phyloP scores from a whole-genome alignment of 1,139 yeast species.

The Kurtzmaniella natalensis region DNA sequence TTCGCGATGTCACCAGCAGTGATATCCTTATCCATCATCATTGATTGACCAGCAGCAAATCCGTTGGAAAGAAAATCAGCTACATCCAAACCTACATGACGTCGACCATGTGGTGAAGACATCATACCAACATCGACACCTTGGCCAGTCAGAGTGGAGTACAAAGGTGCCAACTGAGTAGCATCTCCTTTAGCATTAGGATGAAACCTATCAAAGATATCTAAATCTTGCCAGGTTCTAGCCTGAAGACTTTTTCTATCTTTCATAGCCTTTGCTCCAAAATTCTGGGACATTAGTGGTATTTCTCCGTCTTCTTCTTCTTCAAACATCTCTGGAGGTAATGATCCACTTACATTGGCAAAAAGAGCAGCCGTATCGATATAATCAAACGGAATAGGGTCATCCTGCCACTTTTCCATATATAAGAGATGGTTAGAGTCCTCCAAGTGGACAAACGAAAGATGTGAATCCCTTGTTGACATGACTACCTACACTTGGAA shows the following conservation, averaged over 20 bases:
- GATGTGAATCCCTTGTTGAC: slow-evolving; percentile 26
- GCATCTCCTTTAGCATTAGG: slow-evolving; percentile 20
- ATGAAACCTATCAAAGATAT: slow-evolving; percentile 27
- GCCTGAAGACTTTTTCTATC: slow-evolving; percentile 28
- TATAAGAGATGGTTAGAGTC: slow-evolving; percentile 38
- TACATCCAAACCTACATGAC: slow-evolving; percentile 15
- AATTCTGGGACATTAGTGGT: slow-evolving; percentile 32
- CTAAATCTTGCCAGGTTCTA: slow-evolving; percentile 34
- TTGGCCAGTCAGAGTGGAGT: slow-evolving; percentile 14
- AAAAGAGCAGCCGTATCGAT: slow-evolving; percentile 36
- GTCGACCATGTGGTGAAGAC: slow-evolving; percentile 4
- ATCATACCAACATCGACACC: slow-evolving; percentile 9
- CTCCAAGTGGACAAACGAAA: slow-evolving; percentile 33
- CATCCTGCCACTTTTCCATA: slow-evolving; percentile 42
- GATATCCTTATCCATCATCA: slow-evolving; percentile 12
- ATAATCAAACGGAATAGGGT: slow-evolving; percentile 38
- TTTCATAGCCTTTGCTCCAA: slow-evolving; percentile 38
- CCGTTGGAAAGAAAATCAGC: slow-evolving; percentile 40
- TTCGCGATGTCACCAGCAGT: slow-evolving; percentile 21
- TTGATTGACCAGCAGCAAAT: slow-evolving; percentile 17
- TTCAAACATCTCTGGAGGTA: slow-evolving; percentile 35
- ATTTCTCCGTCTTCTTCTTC: slow-evolving; percentile 39
- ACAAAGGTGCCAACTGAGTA: slow-evolving; percentile 29
- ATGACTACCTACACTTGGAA: slow-evolving; percentile 5
- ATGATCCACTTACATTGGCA: slow-evolving; percentile 33